A percentile compares a stretch with the other conserved stretches of the same genome.
Evolutionary conservation across 192 early-diverging fungal species (phyloP).

Genomic region (Coemansia sp.): DNA sequence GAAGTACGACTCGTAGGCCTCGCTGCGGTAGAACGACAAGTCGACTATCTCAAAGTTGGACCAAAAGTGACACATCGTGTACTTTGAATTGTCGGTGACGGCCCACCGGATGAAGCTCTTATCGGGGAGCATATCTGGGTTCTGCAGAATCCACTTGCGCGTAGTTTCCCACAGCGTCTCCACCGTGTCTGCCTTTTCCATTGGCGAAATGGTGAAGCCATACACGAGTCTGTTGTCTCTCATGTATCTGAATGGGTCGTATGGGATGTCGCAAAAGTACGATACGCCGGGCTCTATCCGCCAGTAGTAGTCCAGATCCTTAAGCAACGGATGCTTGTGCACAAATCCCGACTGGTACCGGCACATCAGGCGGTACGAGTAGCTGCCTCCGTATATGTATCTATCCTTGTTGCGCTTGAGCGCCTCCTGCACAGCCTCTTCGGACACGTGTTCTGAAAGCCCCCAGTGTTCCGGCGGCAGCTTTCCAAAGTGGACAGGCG

Average conservation of each 20-base stretch:
- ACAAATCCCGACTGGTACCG: constrained; percentile 55
- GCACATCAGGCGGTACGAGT: constrained; percentile 59
- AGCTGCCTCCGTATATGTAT: constrained; percentile 66
- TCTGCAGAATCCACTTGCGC: constrained; percentile 53
- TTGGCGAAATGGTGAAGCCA: constrained; percentile 57
- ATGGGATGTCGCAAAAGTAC: constrained; percentile 57
- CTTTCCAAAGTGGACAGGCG: constrained; percentile 63
- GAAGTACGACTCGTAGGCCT: constrained; percentile 68
- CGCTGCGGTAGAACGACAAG: constrained; percentile 67
- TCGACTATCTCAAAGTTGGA: constrained; percentile 27
- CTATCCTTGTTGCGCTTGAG: constrained; percentile 54
- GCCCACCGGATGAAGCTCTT: constrained; percentile 59
- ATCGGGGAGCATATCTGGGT: constrained; percentile 56
- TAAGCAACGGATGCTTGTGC: constrained; percentile 58
- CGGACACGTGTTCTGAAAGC: constrained; percentile 70
- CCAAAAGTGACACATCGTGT: constrained; percentile 62
- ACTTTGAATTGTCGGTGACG: constrained; percentile 35
- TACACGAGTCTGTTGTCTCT: constrained; percentile 52
- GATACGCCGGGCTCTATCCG: constrained; percentile 57
- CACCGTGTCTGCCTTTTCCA: constrained; percentile 56
- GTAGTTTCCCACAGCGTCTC: constrained; percentile 55
- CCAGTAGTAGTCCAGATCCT: constrained; percentile 61
- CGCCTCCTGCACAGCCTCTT: constrained; percentile 54
- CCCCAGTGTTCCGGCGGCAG: constrained; percentile 70
- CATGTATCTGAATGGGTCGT: constrained; percentile 62